Evolutionary conservation across 257 asterid genomes (phyloP), one percentile per base, ranked within the genome.

Genomic region (Sherardia arvensis): DNA sequence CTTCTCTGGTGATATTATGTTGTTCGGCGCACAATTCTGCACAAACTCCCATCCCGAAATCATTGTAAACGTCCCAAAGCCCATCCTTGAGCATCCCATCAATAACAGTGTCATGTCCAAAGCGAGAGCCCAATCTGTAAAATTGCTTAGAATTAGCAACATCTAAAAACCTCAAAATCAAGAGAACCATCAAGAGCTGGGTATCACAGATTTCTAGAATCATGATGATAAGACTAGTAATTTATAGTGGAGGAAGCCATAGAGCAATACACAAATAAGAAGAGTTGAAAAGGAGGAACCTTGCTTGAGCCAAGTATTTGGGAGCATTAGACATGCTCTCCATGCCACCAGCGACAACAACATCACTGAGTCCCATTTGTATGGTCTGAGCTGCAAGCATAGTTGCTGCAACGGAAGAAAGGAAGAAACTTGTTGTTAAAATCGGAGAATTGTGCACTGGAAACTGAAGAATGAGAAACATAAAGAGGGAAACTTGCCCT

Each of bases 31-130:
- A 92, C 55, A 92, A 27, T 73, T 92, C 99, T 40, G 79, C 99
- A 80, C 99, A 92, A 48, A 84, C 84, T 27, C 99, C 99, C 99
- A 92, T 92, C 53, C 93, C 96, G 25, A 87, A 77, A 74, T 92
- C 95, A 73, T 92, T 89, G 81, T 92, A 92, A 43, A 84, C 96
- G 70, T 92, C 99, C 99, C 99, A 92, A 66, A 92, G 89, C 55
- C 99, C 99, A 73, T 92, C 99, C 80, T 92, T 92, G 25, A 87
- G 75, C 97, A 92, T 84, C 72, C 99, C 99, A 75, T 92, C 99
- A 58, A 89, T 66, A 55, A 89, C 74, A 60, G 79, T 68, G 48
- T 89, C 96, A 75, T 92, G 95, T 61, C 99, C 99, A 20, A 92
- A 62, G 22, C 95, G 91, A 54, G 96, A 87, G 14, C 99, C 99